Conservation (phyloP, 108 stramenopile genomes). For the Cyclotella sp. region DNA sequence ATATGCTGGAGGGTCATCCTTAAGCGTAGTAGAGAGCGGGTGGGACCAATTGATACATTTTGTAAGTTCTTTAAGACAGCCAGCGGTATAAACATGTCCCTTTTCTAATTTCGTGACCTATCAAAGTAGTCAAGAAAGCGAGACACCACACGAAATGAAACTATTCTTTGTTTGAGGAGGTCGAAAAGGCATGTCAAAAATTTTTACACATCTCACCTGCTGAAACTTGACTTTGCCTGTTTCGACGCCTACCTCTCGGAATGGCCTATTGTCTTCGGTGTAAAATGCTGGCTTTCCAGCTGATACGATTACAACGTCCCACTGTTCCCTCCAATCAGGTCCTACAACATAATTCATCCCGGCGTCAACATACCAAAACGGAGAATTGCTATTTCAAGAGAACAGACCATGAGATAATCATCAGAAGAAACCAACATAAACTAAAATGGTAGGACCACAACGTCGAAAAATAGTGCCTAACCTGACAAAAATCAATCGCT, state of each 20-base stretch:
- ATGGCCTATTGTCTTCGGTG: conserved; percentile 81
- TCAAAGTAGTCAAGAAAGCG: background rate
- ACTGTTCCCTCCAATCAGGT: conserved; percentile 83
- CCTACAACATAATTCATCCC: conserved; percentile 95
- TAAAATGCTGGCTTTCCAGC: conserved; percentile 96
- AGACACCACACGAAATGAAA: too few relatives aligned
- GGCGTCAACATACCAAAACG: conserved; percentile 92
- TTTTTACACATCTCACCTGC: conserved; percentile 42
- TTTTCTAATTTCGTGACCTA: conserved; percentile 62
- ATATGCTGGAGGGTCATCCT: conserved; percentile 22
- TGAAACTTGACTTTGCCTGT: conserved; percentile 71
- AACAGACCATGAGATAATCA: background rate
- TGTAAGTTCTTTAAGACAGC: conserved; percentile 80
- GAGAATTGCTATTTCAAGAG: conserved; percentile 71
- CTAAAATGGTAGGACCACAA: background rate
- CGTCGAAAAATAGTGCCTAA: background rate
- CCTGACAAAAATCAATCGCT: conserved; percentile 81
- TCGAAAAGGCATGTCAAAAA: background rate
- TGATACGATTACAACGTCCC: conserved; percentile 81
- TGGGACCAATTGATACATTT: conserved; percentile 67
- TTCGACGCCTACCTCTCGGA: conserved; percentile 78
- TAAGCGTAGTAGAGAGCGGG: conserved; percentile 11
- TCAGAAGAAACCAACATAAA: background rate
- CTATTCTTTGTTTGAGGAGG: too few relatives aligned
- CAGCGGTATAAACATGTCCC: conserved; percentile 80